Conservation (phyloP, 2,329 filamentous ascomycete genomes). For the Pseudogymnoascus sp. region DNA sequence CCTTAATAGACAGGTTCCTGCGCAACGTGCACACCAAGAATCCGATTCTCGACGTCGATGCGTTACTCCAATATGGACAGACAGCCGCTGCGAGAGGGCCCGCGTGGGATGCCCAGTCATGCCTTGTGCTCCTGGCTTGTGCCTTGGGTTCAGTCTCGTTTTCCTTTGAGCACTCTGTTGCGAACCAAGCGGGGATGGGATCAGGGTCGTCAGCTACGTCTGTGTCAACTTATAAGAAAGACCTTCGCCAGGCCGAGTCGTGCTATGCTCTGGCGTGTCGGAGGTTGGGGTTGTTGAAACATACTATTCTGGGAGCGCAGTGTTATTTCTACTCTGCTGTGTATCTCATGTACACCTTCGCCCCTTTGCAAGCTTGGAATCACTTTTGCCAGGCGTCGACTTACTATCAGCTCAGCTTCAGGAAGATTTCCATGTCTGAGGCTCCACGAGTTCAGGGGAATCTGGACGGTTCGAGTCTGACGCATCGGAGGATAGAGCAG, state of each 20-base stretch:
- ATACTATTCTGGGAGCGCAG: slow-evolving; percentile 29
- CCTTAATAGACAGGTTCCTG: slow-evolving; percentile 27
- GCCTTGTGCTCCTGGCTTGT: slow-evolving; percentile 28
- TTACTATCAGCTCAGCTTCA: slow-evolving; percentile 26
- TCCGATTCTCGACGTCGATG: slow-evolving; percentile 28
- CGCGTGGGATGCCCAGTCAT: slow-evolving; percentile 28
- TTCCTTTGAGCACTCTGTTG: slow-evolving; percentile 19
- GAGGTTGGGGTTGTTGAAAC: slow-evolving; percentile 24
- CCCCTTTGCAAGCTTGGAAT: slow-evolving; percentile 32
- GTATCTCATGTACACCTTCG: slow-evolving; percentile 33
- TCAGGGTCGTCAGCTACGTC: not conserved
- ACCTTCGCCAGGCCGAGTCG: slow-evolving; percentile 22
- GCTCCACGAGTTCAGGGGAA: not conserved
- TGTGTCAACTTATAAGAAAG: not conserved
- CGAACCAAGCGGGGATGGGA: not conserved
- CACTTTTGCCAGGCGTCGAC: slow-evolving; percentile 29
- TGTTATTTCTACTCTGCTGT: slow-evolving; percentile 35
- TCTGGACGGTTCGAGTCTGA: not conserved
- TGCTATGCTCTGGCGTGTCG: slow-evolving; percentile 28
- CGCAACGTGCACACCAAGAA: slow-evolving; percentile 31
- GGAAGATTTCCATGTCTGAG: slow-evolving; percentile 21
- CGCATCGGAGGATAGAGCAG: slow-evolving; percentile 30
- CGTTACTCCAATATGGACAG: slow-evolving; percentile 20
- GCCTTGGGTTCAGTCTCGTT: slow-evolving; percentile 25
- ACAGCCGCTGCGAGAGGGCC: slow-evolving; percentile 23